Conservation (phyloP, 345 rosid genomes). For the Lumnitzera littorea region DNA sequence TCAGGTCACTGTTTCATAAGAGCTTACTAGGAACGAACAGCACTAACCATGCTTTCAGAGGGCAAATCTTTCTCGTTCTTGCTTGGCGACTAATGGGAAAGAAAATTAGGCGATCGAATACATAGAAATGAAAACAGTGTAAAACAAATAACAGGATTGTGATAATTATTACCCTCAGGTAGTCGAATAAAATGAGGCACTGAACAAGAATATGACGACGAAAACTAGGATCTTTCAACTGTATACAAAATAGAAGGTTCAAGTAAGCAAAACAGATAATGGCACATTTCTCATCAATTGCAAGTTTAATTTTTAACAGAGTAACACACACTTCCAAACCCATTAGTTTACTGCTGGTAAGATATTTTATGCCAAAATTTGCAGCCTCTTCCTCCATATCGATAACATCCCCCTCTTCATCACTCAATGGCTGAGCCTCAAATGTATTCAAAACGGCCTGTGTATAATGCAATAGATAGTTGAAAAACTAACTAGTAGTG, state of each 20-base stretch:
- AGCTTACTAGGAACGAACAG: not conserved
- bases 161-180: slow-evolving; percentile 59
- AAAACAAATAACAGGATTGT: not conserved
- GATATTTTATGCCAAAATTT: slow-evolving; percentile 84
- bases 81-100: slow-evolving; percentile 64
- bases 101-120: not conserved
- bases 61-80: slow-evolving; percentile 90
- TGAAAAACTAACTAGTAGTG: not conserved
- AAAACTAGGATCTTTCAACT: slow-evolving; percentile 97
- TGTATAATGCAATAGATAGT: slow-evolving; percentile 13
- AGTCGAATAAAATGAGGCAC: slow-evolving; percentile 92
- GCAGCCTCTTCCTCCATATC: slow-evolving; percentile 94
- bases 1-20: too few species aligned
- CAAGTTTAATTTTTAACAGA: slow-evolving; percentile 6
- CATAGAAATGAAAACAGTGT: not conserved
- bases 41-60: slow-evolving; percentile 92
- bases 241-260: slow-evolving; percentile 17
- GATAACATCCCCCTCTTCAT: slow-evolving; percentile 92
- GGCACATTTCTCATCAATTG: not conserved
- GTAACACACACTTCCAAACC: slow-evolving; percentile 71
- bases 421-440: slow-evolving; percentile 94
- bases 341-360: slow-evolving; percentile 97
- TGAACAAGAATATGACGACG: slow-evolving; percentile 95
- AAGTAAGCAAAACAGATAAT: not conserved
- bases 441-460: slow-evolving; percentile 90